Conservation (phyloP, 2,329 filamentous ascomycete species). For the Monosporascus sp. region DNA sequence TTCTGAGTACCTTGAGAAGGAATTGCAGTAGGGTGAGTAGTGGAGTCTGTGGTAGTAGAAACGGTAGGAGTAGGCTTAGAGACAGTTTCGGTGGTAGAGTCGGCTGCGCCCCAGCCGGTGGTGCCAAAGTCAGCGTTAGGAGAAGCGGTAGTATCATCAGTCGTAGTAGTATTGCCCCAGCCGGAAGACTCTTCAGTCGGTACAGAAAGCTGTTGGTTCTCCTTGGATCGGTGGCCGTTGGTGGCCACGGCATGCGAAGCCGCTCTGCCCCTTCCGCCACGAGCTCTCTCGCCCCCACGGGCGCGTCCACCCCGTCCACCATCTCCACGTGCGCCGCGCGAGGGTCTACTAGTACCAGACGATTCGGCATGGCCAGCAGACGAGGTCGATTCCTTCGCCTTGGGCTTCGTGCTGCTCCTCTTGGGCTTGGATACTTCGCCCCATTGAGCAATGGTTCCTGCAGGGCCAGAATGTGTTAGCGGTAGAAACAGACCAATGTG, state of each 20-base stretch:
- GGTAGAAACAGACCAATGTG: conserved; percentile 4
- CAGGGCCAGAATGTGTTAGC: conserved; percentile 22
- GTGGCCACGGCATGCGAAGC: conserved; percentile 49
- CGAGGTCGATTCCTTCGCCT: conserved; percentile 59
- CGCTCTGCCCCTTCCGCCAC: conserved; percentile 62
- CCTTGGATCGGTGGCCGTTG: conserved; percentile 58
- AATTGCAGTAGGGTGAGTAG: conserved; percentile 27
- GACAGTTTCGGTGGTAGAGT: conserved; percentile 24
- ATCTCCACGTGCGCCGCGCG: conserved; percentile 56
- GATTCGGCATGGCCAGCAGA: conserved; percentile 48
- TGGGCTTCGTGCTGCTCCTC: conserved; percentile 68
- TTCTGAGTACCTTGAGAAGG: conserved; percentile 41
- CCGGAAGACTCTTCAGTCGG: conserved; percentile 66
- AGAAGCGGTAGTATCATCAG: conserved; percentile 34
- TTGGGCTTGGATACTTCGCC: conserved; percentile 77
- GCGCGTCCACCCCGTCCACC: conserved; percentile 29
- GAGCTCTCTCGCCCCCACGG: conserved; percentile 53
- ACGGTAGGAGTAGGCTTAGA: conserved; percentile 29
- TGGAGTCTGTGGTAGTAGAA: conserved; percentile 20
- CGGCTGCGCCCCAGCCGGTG: conserved; percentile 36
- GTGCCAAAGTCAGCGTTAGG: conserved; percentile 9
- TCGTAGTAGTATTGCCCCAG: conserved; percentile 48
- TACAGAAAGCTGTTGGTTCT: conserved; percentile 52
- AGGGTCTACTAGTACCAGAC: conserved; percentile 40
- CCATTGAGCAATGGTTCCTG: conserved; percentile 78